Conservation (phyloP, 1,284 basidiomycete genomes). For the Grifola frondosa region DNA sequence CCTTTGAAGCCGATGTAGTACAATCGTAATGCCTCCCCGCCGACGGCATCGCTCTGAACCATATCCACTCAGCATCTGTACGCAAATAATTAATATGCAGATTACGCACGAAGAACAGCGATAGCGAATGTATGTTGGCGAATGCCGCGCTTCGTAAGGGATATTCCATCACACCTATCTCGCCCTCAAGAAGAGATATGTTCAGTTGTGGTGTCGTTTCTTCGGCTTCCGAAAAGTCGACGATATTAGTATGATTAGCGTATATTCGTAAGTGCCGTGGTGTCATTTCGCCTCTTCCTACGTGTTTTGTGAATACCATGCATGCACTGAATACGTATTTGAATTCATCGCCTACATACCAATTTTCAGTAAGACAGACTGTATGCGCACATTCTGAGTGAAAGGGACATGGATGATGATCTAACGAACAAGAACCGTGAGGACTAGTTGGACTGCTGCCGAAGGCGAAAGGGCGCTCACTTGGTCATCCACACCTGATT, state of each 20-base stretch:
- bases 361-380: constrained; percentile 70
- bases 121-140: constrained; percentile 68
- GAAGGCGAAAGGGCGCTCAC: constrained; percentile 39
- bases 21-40: constrained; percentile 60
- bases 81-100: not conserved
- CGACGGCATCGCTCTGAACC: constrained; percentile 56
- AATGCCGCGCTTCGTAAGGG: constrained; percentile 75
- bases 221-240: constrained; percentile 75
- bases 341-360: constrained; percentile 42
- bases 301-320: constrained; percentile 11
- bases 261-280: constrained; percentile 69
- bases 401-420: constrained; percentile 81
- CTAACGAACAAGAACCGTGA: constrained; percentile 36
- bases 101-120: constrained; percentile 67
- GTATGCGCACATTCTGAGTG: constrained; percentile 70
- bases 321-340: not conserved
- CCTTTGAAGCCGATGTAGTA: constrained; percentile 84
- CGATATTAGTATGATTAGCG: constrained; percentile 67
- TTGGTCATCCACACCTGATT: constrained; percentile 80
- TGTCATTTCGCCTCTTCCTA: constrained; percentile 69
- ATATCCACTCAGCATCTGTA: not conserved
- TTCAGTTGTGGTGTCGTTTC: constrained; percentile 65
- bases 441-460: not conserved
- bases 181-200: constrained; percentile 68
- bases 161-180: constrained; percentile 68